Base-by-base conservation (phyloP, 192 early-diverging fungal species). In the Helicostylum pulchrum region DNA sequence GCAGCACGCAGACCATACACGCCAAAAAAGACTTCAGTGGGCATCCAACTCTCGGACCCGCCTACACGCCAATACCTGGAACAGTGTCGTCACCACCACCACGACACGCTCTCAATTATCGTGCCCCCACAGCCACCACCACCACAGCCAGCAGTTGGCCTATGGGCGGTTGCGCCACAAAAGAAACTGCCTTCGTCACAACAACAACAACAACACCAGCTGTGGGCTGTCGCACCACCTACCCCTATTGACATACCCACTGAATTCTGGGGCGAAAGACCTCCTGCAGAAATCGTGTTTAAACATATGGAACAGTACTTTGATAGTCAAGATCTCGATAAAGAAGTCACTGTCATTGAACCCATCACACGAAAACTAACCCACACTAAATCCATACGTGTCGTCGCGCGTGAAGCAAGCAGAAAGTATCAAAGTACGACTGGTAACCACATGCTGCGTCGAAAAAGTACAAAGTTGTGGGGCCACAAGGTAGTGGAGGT, bases 251-350 rank as follows among this genome's bases (percentile, higher is more conserved):
- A n/a, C 4, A 30, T 59, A 6, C 17, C 52, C 57, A 67, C 52
- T 64, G 31, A 74, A 74, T 83, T 79, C 34, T 85, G 83, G 83
- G 79, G 81, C 11, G 81, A 83, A 31, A 78, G 90, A 15, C 91
- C 91, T 7, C 87, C 88, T 3, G 79, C 85, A 11, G 87, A 91
- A 45, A 78, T 84, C 49, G 83, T 92, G 50, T 80, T 79, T 23
- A 83, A 92, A 57, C 78, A 90, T 64, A 73, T 91, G 57, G 88
- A 88, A 42, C 66, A 80, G 61, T 92, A 86, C 69, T 92, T 92
- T 72, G 86, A 88, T 17, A 83, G 79, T 32, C 88, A 92, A 61
- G 89, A 92, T 59, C 67, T 92, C 45, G 91, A 92, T 56, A 77
- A 85, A 56, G 85, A 81, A 15, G 85, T 91, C 31, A 75, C 86